Base-by-base conservation (phyloP, 177 flowering plant genomes). In the Vitis hybrid region DNA sequence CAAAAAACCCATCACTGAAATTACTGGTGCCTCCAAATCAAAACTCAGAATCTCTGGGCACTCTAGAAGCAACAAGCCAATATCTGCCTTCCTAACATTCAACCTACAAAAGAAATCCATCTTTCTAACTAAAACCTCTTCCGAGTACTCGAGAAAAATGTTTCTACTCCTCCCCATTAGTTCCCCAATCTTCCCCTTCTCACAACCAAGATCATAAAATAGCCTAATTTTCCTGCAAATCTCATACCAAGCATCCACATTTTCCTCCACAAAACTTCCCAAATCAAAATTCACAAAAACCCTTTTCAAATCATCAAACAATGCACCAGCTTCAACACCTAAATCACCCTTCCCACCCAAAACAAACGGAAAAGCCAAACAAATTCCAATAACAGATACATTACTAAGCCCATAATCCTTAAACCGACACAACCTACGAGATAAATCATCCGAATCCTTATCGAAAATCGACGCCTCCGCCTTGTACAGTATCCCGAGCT, bases 181-280 rank as follows among this genome's bases (percentile, higher is more conserved):
- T 20, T 85, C 89, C 51, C 84, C 86, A 1, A 85, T 11, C 72
- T 67, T 72, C 65, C 88, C 87, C 72, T 77, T 85, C 79, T 76
- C 80, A 58, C 86, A 84, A 70, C 88, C 89, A 69, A 87, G 68
- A 66, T 85, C 85, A 60, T 86, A 86, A 77, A 91, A 89, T 33
- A 86, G 15, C 70, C 68, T 18, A 67, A 91, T 70, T 74, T 89
- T 91, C 77, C 81, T 83, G 75, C 93, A 87, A 77, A 84, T 61
- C 51, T 82, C 87, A 71, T 79, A 79, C 74, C 86, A 79, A 66
- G 79, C 68, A 79, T 89, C 91, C 67, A 81, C 84, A 83, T 79
- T 82, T 31, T 69, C 86, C 58, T 78, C 86, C 14, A 81, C 72
- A 70, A 26, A 76, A 66, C 75, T 71, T 59, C 2, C 66, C 71